Evolutionary conservation across 345 rosid species (phyloP).

Genomic region (Mallotus nudiflorus): DNA sequence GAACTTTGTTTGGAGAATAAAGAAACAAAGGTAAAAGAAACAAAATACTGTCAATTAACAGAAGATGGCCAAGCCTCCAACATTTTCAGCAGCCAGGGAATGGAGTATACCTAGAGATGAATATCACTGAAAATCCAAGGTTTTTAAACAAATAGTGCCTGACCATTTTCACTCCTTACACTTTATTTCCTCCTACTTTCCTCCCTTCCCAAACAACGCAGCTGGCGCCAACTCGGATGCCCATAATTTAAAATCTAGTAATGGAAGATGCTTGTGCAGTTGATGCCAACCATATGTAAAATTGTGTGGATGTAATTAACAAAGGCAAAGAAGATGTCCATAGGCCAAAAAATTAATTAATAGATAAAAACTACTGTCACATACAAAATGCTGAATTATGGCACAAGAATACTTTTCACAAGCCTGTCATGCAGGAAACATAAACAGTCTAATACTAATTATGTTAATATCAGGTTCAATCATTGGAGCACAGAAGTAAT

Average conservation of each 20-base stretch:
- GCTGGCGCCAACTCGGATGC: background rate
- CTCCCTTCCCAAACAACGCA: background rate
- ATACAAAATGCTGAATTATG: background rate
- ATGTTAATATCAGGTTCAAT: background rate
- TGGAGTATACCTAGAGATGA: no score
- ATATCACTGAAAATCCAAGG: background rate
- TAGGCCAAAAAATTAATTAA: background rate
- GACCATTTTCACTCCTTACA: background rate
- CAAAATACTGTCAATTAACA: background rate
- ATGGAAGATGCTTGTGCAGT: background rate
- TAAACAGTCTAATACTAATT: background rate
- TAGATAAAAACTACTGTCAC: background rate
- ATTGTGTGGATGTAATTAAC: background rate
- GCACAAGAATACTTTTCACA: background rate
- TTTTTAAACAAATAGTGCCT: background rate
- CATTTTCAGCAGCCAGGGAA: no score
- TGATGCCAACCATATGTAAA: background rate
- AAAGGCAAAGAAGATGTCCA: background rate
- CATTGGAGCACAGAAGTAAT: background rate
- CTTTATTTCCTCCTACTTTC: background rate
- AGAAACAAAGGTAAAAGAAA: background rate
- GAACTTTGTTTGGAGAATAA: no score
- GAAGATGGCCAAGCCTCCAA: background rate
- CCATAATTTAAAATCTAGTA: background rate
- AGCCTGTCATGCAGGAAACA: background rate